A percentile compares a stretch with the other conserved stretches of the same genome.
Evolutionary conservation across 2,329 filamentous ascomycete species (phyloP).

Genomic region (Orbilia blumenaviensis): DNA sequence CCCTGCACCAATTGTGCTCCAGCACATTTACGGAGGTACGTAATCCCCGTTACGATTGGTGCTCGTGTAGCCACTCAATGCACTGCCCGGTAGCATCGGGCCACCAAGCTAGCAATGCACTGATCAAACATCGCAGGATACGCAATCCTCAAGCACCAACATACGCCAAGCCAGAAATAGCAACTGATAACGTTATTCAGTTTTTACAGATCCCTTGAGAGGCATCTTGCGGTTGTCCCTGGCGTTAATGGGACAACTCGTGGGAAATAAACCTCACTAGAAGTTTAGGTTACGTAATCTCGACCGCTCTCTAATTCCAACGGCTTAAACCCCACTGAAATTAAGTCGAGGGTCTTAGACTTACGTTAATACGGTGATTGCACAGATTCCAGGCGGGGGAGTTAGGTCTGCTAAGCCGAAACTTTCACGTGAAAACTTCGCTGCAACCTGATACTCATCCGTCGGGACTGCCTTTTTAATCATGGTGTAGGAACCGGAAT

Average conservation of each 20-base stretch:
- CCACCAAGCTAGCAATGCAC: not conserved
- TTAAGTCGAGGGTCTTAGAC: not conserved
- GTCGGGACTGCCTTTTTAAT: not conserved
- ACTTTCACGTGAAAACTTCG: not conserved
- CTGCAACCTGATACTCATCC: not conserved
- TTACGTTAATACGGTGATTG: slow-evolving; percentile 44
- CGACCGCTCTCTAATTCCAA: not conserved
- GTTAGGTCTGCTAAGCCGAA: not conserved
- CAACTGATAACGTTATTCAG: slow-evolving; percentile 42
- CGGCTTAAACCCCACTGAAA: not conserved
- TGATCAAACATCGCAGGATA: slow-evolving; percentile 25
- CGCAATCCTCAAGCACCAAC: not conserved
- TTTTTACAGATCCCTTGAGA: not conserved
- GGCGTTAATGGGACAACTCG: not conserved
- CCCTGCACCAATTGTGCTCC: not conserved
- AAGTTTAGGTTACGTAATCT: not conserved
- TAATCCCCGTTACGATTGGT: not conserved
- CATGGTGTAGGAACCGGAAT: slow-evolving; percentile 42
- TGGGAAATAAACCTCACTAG: not conserved
- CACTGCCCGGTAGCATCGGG: not conserved
- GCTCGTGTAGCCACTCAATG: not conserved
- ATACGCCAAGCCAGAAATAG: slow-evolving; percentile 6
- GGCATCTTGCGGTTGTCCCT: not conserved
- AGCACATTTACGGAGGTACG: not conserved
- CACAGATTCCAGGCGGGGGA: slow-evolving; percentile 19